phyloP scores from a whole-genome alignment of 805 yeast species.

The Kluyveromyces siamensis region DNA sequence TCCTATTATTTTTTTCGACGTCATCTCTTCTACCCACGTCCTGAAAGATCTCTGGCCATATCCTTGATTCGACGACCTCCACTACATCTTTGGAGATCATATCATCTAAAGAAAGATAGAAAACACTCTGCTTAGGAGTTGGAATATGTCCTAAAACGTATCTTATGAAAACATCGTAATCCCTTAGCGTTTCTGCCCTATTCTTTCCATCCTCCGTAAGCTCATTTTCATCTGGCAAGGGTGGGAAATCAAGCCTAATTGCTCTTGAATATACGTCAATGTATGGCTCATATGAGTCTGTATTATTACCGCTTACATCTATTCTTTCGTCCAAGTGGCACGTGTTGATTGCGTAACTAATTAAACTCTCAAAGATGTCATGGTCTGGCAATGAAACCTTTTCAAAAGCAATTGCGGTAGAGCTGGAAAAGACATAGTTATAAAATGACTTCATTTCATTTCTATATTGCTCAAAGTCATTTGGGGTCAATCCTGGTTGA shows the following conservation, averaged over 20 bases:
- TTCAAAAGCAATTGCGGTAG: constrained; percentile 54
- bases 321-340: constrained; percentile 21
- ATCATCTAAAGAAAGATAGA: constrained; percentile 40
- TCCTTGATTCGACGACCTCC: constrained; percentile 26
- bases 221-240: constrained; percentile 33
- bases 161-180: constrained; percentile 41
- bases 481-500: constrained; percentile 42
- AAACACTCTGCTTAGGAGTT: constrained; percentile 57
- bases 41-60: constrained; percentile 48
- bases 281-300: constrained; percentile 45
- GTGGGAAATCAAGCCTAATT: constrained; percentile 48
- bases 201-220: constrained; percentile 14
- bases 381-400: constrained; percentile 29
- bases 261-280: constrained; percentile 57
- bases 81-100: constrained; percentile 9
- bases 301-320: constrained; percentile 26
- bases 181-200: constrained; percentile 27
- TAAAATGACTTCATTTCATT: constrained; percentile 40
- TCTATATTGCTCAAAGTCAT: constrained; percentile 37
- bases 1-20: constrained; percentile 44
- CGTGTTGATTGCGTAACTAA: constrained; percentile 8
- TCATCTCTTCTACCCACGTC: constrained; percentile 44
- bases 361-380: constrained; percentile 15
- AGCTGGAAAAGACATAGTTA: constrained; percentile 44
- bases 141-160: constrained; percentile 60